Evolutionary conservation across 805 yeast species (phyloP).

Genomic region (Kluyveromyces aestuarii): DNA sequence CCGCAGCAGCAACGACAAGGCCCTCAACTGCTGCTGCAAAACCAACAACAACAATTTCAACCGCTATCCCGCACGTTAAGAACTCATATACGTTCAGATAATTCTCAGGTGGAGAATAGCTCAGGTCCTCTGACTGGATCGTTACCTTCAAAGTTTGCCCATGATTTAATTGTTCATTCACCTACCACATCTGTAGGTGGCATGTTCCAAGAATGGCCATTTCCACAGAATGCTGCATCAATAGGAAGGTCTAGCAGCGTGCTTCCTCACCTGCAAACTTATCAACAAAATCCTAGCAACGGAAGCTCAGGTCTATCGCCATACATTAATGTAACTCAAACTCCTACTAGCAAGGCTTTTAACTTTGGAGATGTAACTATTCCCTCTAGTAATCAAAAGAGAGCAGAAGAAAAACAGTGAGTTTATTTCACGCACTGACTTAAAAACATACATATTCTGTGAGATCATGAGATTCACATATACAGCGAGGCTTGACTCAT

Average conservation of each 20-base stretch:
- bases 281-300: constrained; percentile 4
- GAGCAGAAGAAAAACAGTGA: not conserved
- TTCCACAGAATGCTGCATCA: constrained; percentile 1
- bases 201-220: constrained; percentile 28
- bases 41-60: constrained; percentile 13
- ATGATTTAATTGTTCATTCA: constrained; percentile 26
- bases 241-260: constrained; percentile 4
- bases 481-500: not conserved
- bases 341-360: constrained; percentile 23
- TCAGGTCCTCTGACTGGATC: constrained; percentile 22
- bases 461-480: not conserved
- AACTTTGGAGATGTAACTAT: constrained; percentile 15
- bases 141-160: constrained; percentile 26
- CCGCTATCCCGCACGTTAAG: not conserved
- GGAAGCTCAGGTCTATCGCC: constrained; percentile 26
- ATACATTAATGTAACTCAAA: constrained; percentile 21
- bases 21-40: constrained; percentile 10
- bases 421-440: not conserved
- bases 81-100: not conserved
- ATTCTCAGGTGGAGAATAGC: not conserved
- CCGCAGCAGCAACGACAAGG: constrained; percentile 11
- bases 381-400: not conserved
- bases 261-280: constrained; percentile 1
- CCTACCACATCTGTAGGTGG: constrained; percentile 21
- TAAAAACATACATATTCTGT: not conserved